Evolutionary conservation across 1,284 basidiomycete species (phyloP).

Genomic region (Marasmius sp.): DNA sequence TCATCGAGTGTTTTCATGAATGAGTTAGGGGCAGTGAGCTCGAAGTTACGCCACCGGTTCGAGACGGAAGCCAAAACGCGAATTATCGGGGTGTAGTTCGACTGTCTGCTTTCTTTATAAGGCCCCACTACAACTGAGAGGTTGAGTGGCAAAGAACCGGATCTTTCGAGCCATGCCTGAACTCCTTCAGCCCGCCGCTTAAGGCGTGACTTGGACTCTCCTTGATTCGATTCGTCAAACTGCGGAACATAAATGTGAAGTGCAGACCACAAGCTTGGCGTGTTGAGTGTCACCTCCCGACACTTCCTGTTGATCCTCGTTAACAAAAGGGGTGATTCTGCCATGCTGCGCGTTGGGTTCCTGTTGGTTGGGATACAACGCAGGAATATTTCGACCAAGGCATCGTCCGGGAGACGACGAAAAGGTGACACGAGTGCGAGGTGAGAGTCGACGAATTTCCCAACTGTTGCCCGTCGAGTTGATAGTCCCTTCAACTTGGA

Average conservation of each 20-base stretch:
- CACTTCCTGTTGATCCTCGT: slow-evolving; percentile 3
- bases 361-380: slow-evolving; percentile 8
- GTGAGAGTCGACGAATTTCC: not conserved
- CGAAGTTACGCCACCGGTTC: slow-evolving; percentile 5
- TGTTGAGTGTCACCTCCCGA: slow-evolving; percentile 4
- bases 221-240: not conserved
- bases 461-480: not conserved
- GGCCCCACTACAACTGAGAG: slow-evolving; percentile 6
- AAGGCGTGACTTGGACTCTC: not conserved
- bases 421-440: not conserved
- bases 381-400: not conserved
- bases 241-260: slow-evolving; percentile 8
- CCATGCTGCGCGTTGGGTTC: slow-evolving; percentile 9
- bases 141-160: slow-evolving; percentile 6
- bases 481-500: not conserved
- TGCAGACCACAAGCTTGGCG: slow-evolving; percentile 7
- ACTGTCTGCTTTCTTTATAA: not conserved
- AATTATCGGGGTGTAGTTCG: not conserved
- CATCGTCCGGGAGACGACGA: not conserved
- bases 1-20: slow-evolving; percentile 6
- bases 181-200: slow-evolving; percentile 7
- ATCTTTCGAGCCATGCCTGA: slow-evolving; percentile 8
- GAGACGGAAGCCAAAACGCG: slow-evolving; percentile 5
- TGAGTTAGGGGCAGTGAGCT: slow-evolving; percentile 1
- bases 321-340: slow-evolving; percentile 7